phyloP scores from a whole-genome alignment of 1,284 basidiomycete species.

The Fistulina hepatica region DNA sequence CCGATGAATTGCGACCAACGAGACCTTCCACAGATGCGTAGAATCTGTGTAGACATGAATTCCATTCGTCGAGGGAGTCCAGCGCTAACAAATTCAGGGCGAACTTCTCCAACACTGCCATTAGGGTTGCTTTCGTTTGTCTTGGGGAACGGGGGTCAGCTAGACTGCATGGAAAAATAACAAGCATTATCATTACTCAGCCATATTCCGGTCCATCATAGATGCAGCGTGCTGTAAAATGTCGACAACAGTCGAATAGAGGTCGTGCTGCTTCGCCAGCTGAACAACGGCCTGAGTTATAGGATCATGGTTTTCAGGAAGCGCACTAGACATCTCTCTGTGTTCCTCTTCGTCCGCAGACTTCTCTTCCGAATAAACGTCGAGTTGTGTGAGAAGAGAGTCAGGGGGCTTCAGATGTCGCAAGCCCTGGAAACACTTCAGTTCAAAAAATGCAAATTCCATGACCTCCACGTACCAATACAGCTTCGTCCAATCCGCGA shows the following conservation, averaged over 20 bases:
- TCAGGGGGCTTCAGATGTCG: constrained; percentile 73
- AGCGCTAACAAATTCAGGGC: constrained; percentile 51
- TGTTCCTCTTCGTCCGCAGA: constrained; percentile 83
- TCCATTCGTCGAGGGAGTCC: constrained; percentile 52
- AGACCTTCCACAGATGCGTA: constrained; percentile 53
- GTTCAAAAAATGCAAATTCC: not conserved
- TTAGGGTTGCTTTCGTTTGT: constrained; percentile 49
- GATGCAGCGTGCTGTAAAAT: constrained; percentile 43
- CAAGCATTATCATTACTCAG: constrained; percentile 38
- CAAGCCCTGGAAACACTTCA: constrained; percentile 42
- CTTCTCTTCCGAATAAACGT: constrained; percentile 79
- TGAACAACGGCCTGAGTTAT: constrained; percentile 45
- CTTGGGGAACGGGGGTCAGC: constrained; percentile 25
- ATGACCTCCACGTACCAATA: constrained; percentile 50
- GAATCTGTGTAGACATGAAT: constrained; percentile 59
- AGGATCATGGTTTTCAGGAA: constrained; percentile 38
- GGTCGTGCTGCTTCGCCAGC: constrained; percentile 44
- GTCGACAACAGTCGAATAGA: constrained; percentile 45
- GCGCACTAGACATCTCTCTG: constrained; percentile 49
- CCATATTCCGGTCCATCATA: constrained; percentile 50
- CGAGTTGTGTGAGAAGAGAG: constrained; percentile 58
- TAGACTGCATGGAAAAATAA: not conserved
- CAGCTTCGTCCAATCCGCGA: constrained; percentile 71
- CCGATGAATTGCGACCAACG: constrained; percentile 56
- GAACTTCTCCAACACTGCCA: constrained; percentile 57